A percentile compares a stretch with the other conserved stretches of the same genome.
Evolutionary conservation across 768 basidiomycete genomes (phyloP).

Genomic region (Boletus vermiculosoides): DNA sequence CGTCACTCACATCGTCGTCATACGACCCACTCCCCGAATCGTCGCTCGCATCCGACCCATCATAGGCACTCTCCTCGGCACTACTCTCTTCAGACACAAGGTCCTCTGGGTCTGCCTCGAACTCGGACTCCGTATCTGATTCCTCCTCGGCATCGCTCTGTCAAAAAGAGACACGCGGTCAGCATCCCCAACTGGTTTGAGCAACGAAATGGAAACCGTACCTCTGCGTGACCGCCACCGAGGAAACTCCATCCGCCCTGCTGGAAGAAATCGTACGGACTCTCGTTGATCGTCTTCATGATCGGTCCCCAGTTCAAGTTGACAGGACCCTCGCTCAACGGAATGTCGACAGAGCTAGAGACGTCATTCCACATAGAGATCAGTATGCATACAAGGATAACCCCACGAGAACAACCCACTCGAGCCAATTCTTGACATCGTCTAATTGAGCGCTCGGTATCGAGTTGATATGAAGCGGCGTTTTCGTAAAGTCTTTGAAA

Average conservation of each 20-base stretch:
- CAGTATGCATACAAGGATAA: neutral
- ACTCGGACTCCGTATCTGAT: conserved; percentile 68
- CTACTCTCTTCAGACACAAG: conserved; percentile 41
- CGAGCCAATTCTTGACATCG: conserved; percentile 98
- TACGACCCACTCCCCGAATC: conserved; percentile 68
- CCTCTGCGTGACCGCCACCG: conserved; percentile 67
- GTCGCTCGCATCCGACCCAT: conserved; percentile 51
- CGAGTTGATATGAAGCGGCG: conserved; percentile 94
- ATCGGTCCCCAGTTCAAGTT: conserved; percentile 98
- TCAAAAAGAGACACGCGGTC: conserved; percentile 36
- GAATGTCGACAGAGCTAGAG: conserved; percentile 90
- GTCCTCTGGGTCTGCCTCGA: conserved; percentile 49
- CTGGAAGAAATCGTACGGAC: conserved; percentile 92
- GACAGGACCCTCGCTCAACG: conserved; percentile 92
- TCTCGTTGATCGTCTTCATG: conserved; percentile 98
- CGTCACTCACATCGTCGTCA: conserved; percentile 59
- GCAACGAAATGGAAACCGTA: conserved; percentile 32
- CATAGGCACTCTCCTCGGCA: conserved; percentile 55
- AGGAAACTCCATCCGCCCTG: conserved; percentile 98
- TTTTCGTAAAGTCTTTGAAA: conserved; percentile 92
- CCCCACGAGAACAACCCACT: conserved; percentile 53
- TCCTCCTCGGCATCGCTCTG: conserved; percentile 62
- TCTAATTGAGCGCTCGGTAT: conserved; percentile 89
- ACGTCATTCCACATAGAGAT: neutral
- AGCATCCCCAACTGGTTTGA: conserved; percentile 23